A percentile compares a stretch with the other conserved stretches of the same genome.
These are phyloP conservation scores for Lodderomyces parapsilosis DNA, from an alignment of 1,139 yeast genomes.

Conservation along the genomic window DNA sequence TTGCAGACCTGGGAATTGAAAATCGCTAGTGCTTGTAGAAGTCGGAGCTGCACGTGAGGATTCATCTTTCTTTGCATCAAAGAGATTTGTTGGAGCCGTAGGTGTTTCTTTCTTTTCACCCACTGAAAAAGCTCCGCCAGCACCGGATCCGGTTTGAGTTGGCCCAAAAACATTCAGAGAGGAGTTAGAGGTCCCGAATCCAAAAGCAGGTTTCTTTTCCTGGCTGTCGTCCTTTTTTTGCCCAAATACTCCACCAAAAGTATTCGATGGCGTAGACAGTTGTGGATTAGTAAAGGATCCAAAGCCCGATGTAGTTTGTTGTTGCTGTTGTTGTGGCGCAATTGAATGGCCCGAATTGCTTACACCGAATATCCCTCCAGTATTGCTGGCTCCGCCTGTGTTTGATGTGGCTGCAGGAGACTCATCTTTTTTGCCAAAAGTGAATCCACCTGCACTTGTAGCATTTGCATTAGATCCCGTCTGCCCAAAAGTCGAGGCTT, in stretches of 20 bases:
- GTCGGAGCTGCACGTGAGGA: neutral
- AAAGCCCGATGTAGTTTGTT: constrained; percentile 14
- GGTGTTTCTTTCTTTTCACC: constrained; percentile 19
- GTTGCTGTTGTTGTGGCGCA: neutral
- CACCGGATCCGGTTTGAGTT: constrained; percentile 4
- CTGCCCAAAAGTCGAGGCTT: constrained; percentile 7
- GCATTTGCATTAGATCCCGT: constrained; percentile 6
- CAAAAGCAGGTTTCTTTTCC: constrained; percentile 4
- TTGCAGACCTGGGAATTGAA: neutral
- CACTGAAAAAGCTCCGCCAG: constrained; percentile 11
- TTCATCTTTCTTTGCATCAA: constrained; percentile 22
- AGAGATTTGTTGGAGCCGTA: constrained; percentile 16
- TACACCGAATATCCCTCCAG: constrained; percentile 20
- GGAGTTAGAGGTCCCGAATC: constrained; percentile 6
- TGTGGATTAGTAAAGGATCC: constrained; percentile 14
- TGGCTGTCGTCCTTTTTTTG: constrained; percentile 22
- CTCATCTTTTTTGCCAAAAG: constrained; percentile 24
- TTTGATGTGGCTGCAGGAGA: constrained; percentile 20
- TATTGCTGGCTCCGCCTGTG: constrained; percentile 13
- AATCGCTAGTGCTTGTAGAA: neutral
- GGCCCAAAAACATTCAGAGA: constrained; percentile 14
- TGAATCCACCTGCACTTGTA: constrained; percentile 11
- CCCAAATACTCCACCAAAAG: constrained; percentile 12
- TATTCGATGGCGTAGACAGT: constrained; percentile 15
- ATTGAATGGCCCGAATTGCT: constrained; percentile 9